Percentiles rank a stretch among this genome's conserved stretches.
These are phyloP conservation scores for Amphichorda felina DNA, from an alignment of 2,329 filamentous ascomycete species.

Conservation along the genomic window DNA sequence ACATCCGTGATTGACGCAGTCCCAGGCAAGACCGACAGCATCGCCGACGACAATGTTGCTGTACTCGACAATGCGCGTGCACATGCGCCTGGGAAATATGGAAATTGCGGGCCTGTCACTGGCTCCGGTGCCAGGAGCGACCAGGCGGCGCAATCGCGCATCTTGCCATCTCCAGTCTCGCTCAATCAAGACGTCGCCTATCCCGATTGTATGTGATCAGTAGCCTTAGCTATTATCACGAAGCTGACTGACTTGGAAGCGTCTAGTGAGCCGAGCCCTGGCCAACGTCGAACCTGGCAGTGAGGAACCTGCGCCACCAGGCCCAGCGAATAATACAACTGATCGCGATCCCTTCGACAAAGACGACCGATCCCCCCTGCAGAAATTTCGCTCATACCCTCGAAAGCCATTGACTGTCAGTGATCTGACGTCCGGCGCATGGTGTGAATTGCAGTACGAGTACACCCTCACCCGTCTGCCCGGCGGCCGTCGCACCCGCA, in stretches of 20 bases:
- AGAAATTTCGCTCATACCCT: conserved; percentile 67
- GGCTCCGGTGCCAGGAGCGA: too few species aligned
- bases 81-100: not conserved
- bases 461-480: conserved; percentile 66
- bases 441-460: conserved; percentile 93
- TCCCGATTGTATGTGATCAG: conserved; percentile 37
- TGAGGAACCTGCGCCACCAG: not conserved
- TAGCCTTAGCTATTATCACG: not conserved
- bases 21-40: conserved; percentile 8
- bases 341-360: conserved; percentile 10
- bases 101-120: not conserved
- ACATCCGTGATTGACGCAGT: conserved; percentile 10
- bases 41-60: conserved; percentile 5
- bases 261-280: conserved; percentile 43
- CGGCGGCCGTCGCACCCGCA: conserved; percentile 62
- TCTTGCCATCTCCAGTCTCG: conserved; percentile 6
- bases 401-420: conserved; percentile 76
- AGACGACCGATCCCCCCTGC: conserved; percentile 45
- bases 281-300: conserved; percentile 9
- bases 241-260: conserved; percentile 51
- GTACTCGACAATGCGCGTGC: not conserved
- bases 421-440: conserved; percentile 78
- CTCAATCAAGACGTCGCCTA: conserved; percentile 23
- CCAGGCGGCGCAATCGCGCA: not conserved
- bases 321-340: conserved; percentile 10